Conservation (phyloP, 257 asterid genomes). For the Solanum tarijense region DNA sequence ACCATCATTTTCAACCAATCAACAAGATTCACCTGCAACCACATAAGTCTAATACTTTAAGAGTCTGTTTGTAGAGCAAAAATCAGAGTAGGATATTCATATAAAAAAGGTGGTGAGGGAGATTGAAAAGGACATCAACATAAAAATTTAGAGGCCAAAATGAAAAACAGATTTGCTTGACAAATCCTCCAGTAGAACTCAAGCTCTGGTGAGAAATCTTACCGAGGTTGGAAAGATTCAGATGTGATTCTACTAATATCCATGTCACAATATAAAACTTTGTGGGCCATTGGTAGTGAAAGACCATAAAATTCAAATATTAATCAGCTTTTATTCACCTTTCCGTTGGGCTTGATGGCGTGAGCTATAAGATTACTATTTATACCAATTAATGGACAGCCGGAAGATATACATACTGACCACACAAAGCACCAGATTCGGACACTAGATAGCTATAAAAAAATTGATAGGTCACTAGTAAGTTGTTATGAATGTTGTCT, state of each 20-base stretch:
- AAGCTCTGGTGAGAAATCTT: neutral
- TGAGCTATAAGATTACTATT: neutral
- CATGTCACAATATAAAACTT: neutral
- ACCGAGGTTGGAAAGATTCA: neutral
- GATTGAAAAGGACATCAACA: neutral
- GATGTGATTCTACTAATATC: neutral
- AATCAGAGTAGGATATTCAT: neutral
- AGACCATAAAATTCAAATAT: neutral
- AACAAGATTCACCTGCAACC: constrained; percentile 77
- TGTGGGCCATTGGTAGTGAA: neutral
- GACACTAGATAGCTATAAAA: neutral
- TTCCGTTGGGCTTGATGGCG: neutral
- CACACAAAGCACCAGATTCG: neutral
- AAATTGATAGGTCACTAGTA: neutral
- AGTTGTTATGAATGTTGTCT: neutral
- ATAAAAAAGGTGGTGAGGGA: neutral
- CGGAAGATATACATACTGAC: neutral
- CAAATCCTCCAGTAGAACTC: neutral
- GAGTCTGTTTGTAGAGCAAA: neutral
- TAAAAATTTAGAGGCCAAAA: neutral
- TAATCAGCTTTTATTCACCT: neutral
- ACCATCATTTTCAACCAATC: constrained; percentile 99
- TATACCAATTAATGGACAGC: neutral
- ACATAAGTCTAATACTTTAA: neutral
- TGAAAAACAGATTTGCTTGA: neutral